These are phyloP conservation scores for Gnaphalium uliginosum DNA, from an alignment of 129 eudicot species.

Conservation along the genomic window DNA sequence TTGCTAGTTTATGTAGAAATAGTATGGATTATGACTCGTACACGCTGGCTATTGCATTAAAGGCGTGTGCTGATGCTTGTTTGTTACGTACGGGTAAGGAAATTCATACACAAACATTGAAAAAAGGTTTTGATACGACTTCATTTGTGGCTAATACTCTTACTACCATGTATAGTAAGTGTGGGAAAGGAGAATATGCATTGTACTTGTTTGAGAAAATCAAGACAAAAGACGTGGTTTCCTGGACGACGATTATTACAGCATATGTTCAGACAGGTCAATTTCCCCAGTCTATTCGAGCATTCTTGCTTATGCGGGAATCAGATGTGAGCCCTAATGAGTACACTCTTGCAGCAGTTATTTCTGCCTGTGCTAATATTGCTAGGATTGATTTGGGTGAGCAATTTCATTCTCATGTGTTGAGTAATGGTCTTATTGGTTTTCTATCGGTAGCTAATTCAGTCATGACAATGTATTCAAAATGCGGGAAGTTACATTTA, in stretches of 20 bases:
- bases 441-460: conserved; percentile 81
- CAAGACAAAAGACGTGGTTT: conserved; percentile 71
- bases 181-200: conserved; percentile 72
- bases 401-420: conserved; percentile 70
- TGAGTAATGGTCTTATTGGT: conserved; percentile 41
- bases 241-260: conserved; percentile 82
- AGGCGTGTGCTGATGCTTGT: conserved; percentile 78
- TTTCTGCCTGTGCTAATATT: conserved; percentile 64
- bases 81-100: conserved; percentile 66
- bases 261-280: conserved; percentile 64
- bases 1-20: conserved; percentile 49
- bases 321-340: conserved; percentile 64
- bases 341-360: conserved; percentile 77
- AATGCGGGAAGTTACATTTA: conserved; percentile 50
- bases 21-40: conserved; percentile 61
- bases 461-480: conserved; percentile 77
- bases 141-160: conserved; percentile 80
- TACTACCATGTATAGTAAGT: conserved; percentile 81
- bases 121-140: conserved; percentile 59
- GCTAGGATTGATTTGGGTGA: conserved; percentile 50
- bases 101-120: conserved; percentile 66
- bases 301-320: conserved; percentile 60
- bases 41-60: conserved; percentile 78
- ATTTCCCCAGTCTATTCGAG: conserved; percentile 42
- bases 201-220: conserved; percentile 63